Base-by-base conservation (phyloP, 345 rosid genomes). In the Crucihimalaya himalaica region DNA sequence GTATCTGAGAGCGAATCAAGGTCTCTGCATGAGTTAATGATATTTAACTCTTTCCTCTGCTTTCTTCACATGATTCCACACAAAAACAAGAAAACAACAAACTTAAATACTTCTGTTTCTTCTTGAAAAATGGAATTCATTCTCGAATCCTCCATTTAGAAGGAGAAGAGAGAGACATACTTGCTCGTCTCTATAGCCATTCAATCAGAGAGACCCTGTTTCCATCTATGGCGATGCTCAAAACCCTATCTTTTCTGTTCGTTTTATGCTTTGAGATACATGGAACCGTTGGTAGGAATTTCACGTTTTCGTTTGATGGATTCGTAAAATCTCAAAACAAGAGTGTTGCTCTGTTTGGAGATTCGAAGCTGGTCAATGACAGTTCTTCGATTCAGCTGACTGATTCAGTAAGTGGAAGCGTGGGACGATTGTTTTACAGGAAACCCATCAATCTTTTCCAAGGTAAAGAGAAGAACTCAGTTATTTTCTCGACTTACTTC, bases 401-500 rank as follows among this genome's bases (percentile, higher is more conserved):
- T 42, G 71, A 74, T 59, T 73, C 87, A 0, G 84, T 71, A 76
- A 79, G 78, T 79, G 62, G 76, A 15, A 76, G 70, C 35, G n/a
- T 16, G 42, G 98, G 98, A 42, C 68, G 81, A 79, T 86, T 83
- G 69, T 54, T 83, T 82, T 86, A 80, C 81, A 87, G 68, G 85
- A 79, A 84, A 64, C 90, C 98, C 81, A 81, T 93, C 82, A 86
- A 81, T 82, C 79, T 91, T 39, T 78, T 85, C 63, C 73, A 78
- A 84, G 93, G 94, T 86, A 83, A 79, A 65, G 75, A 85, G 27
- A 81, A 46, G 80, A 78, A 62, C 2, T 51, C 77, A 66, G 73
- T 56, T 57, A 86, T 89, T 66, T 91, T 93, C 71, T 86, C 96
- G 10, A 89, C 84, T 62, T 75, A 79, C 68, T 89, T 93, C 75